Conservation (phyloP, 192 early-diverging fungal genomes). For the Coemansia sp. region DNA sequence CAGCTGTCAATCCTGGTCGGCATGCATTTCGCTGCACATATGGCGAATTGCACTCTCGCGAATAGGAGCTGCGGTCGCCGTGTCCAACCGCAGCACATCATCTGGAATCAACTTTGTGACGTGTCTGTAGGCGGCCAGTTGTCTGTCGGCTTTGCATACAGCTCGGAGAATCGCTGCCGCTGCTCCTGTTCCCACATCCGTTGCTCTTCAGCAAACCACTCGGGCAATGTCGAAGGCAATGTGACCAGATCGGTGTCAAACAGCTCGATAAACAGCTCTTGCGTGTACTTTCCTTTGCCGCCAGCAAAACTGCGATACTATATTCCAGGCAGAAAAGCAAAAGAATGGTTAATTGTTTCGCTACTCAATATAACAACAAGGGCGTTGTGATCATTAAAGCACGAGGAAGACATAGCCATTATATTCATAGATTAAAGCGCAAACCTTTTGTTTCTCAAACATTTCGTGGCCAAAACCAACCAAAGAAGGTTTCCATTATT, state of each 20-base stretch:
- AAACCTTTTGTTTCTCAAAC: too few relatives aligned
- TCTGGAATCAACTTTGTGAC: neutral
- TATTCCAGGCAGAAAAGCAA: neutral
- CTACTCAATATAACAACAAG: neutral
- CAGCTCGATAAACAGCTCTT: conserved; percentile 94
- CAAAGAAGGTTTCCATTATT: neutral
- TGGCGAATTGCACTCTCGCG: neutral
- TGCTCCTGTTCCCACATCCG: conserved; percentile 57
- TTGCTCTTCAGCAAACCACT: conserved; percentile 76
- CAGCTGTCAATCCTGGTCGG: neutral
- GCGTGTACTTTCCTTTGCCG: conserved; percentile 78
- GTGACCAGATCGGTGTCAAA: conserved; percentile 92
- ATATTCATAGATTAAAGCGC: too few relatives aligned
- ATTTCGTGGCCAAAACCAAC: too few relatives aligned
- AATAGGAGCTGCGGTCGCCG: neutral
- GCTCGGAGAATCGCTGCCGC: conserved; percentile 24
- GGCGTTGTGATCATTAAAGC: neutral
- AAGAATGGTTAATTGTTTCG: neutral
- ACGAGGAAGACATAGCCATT: neutral
- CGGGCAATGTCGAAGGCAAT: conserved; percentile 69
- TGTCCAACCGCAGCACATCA: conserved; percentile 1
- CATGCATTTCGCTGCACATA: neutral
- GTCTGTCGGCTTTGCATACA: conserved; percentile 11
- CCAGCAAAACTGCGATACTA: conserved; percentile 90
- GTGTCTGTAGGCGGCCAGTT: neutral